Percentiles rank a stretch among this genome's conserved stretches.
phyloP scores from a whole-genome alignment of 495 filamentous ascomycete genomes.

The Aspergillus diversus region DNA sequence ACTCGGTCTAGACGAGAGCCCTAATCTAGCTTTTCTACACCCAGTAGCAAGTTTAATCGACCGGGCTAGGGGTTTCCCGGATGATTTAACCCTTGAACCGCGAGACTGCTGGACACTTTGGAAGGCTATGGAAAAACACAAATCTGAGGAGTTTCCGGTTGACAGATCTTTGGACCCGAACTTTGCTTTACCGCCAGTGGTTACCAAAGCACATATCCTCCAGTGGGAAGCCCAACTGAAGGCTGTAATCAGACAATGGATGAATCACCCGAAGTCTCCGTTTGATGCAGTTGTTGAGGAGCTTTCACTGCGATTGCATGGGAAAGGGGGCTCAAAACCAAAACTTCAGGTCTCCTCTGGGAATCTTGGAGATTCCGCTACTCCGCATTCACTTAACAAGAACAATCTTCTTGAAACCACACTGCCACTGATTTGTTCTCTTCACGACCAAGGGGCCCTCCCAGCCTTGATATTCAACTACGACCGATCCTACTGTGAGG shows the following conservation, averaged over 20 bases:
- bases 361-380: not conserved
- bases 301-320: constrained; percentile 22
- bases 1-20: constrained; percentile 56
- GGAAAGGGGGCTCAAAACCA: not conserved
- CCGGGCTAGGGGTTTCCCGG: constrained; percentile 59
- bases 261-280: constrained; percentile 60
- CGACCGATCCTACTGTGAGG: constrained; percentile 66
- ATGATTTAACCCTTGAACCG: constrained; percentile 69
- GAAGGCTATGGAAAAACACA: constrained; percentile 57
- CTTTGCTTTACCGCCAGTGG: constrained; percentile 36
- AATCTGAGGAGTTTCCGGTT: constrained; percentile 51
- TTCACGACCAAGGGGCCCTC: constrained; percentile 66
- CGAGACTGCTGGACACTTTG: constrained; percentile 70
- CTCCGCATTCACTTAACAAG: not conserved
- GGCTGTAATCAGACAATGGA: constrained; percentile 59
- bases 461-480: constrained; percentile 81
- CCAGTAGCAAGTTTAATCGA: constrained; percentile 66
- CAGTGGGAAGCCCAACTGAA: constrained; percentile 69
- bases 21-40: constrained; percentile 64
- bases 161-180: constrained; percentile 50
- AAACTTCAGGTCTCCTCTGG: constrained; percentile 13
- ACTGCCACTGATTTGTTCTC: constrained; percentile 61
- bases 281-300: constrained; percentile 60
- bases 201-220: constrained; percentile 67
- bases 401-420: constrained; percentile 45